Conservation (phyloP, 441 rosid genomes). For the Populus trichocarpa region DNA sequence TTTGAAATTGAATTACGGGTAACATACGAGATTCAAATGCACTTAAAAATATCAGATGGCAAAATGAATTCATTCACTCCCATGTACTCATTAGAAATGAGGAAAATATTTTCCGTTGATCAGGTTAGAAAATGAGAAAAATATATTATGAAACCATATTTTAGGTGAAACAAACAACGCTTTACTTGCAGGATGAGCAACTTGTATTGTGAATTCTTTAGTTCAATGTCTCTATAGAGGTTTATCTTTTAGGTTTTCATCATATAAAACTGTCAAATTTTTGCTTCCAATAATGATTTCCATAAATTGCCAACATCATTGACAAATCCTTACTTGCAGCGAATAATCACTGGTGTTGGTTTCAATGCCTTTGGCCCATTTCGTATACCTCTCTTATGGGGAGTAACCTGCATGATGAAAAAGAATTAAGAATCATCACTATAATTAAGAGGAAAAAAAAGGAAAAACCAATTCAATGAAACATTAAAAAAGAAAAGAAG, state of each 20-base stretch:
- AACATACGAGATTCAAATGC: too few species aligned
- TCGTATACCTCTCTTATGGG: slow-evolving; percentile 76
- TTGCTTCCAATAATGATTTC: background rate
- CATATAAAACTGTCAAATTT: background rate
- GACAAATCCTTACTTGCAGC: slow-evolving; percentile 61
- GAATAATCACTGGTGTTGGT: slow-evolving; percentile 73
- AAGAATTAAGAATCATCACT: background rate
- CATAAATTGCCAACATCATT: background rate
- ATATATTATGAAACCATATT: too few species aligned
- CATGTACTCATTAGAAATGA: background rate
- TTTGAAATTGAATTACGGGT: background rate
- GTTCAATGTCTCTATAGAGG: too few species aligned
- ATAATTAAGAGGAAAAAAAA: background rate
- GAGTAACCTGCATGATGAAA: slow-evolving; percentile 51
- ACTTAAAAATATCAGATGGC: background rate
- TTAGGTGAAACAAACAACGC: too few species aligned
- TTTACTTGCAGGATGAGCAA: too few species aligned
- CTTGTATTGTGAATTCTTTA: background rate
- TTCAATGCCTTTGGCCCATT: slow-evolving; percentile 91
- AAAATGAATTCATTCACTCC: background rate
- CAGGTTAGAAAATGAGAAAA: too few species aligned
- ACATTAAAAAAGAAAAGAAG: background rate
- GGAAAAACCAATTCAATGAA: too few species aligned
- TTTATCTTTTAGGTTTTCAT: background rate
- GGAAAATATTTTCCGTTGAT: background rate